These are phyloP conservation scores for Carpinus viminea DNA, from an alignment of 306 rosid species.

Conservation along the genomic window DNA sequence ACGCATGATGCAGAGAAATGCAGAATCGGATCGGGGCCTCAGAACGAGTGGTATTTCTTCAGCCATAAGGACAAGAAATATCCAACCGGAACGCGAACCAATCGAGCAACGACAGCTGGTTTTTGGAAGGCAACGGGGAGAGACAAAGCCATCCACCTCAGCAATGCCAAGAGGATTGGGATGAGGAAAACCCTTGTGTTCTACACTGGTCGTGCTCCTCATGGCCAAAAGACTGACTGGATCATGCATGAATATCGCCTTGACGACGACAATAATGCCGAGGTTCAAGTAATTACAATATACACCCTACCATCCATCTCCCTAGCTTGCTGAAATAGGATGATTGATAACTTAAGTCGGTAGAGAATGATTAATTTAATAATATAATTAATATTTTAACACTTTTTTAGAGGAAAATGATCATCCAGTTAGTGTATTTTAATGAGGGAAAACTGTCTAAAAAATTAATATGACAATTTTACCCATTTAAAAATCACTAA, in stretches of 20 bases:
- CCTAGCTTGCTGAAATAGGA: background rate
- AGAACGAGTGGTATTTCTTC: slow-evolving; percentile 96
- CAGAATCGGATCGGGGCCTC: slow-evolving; percentile 91
- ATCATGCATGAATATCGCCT: slow-evolving; percentile 99
- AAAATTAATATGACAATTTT: too few relatives aligned
- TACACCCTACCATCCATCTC: background rate
- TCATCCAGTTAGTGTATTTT: too few relatives aligned
- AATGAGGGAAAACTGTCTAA: too few relatives aligned
- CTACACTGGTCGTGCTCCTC: slow-evolving; percentile 99
- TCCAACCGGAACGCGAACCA: slow-evolving; percentile 95
- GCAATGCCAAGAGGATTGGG: slow-evolving; percentile 75
- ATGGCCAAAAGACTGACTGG: slow-evolving; percentile 97
- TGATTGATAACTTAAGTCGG: too few relatives aligned
- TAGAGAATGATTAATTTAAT: too few relatives aligned
- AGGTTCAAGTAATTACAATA: slow-evolving; percentile 55
- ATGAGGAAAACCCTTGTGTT: slow-evolving; percentile 98
- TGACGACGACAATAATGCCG: slow-evolving; percentile 63
- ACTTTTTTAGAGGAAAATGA: too few relatives aligned
- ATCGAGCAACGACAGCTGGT: slow-evolving; percentile 90
- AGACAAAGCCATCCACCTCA: slow-evolving; percentile 81
- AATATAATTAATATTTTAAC: too few relatives aligned
- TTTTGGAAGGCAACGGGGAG: slow-evolving; percentile 99
- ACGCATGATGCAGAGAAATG: slow-evolving; percentile 62
- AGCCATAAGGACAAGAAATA: slow-evolving; percentile 98
- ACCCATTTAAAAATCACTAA: too few relatives aligned